phyloP scores from a whole-genome alignment of 2,329 filamentous ascomycete species.

The Ascochyta pisi region DNA sequence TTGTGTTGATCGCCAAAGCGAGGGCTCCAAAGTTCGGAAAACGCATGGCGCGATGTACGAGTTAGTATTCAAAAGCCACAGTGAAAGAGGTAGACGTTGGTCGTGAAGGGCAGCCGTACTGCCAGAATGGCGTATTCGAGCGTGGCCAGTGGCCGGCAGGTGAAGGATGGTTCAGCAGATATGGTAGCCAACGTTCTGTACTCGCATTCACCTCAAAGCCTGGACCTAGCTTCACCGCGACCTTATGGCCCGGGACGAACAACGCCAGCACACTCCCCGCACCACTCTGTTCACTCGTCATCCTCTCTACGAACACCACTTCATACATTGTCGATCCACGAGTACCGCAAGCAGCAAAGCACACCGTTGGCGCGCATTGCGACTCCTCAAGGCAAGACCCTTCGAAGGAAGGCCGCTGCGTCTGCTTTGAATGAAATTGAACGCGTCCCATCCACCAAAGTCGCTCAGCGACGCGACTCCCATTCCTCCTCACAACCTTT shows the following conservation, averaged over 20 bases:
- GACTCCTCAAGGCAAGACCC: slow-evolving; percentile 41
- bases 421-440: slow-evolving; percentile 42
- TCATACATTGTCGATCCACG: slow-evolving; percentile 48
- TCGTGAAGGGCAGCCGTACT: not conserved
- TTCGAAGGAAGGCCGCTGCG: slow-evolving; percentile 48
- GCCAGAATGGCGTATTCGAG: not conserved
- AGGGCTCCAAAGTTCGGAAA: not conserved
- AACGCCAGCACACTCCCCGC: slow-evolving; percentile 48
- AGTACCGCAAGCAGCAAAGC: slow-evolving; percentile 49
- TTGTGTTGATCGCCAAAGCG: not conserved
- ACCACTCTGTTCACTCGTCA: slow-evolving; percentile 45
- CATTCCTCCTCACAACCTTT: slow-evolving; percentile 29
- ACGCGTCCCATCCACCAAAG: slow-evolving; percentile 31
- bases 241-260: slow-evolving; percentile 27
- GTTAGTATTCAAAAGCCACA: slow-evolving; percentile 17
- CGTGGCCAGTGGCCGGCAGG: not conserved
- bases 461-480: slow-evolving; percentile 17
- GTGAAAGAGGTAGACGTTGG: slow-evolving; percentile 17
- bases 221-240: slow-evolving; percentile 27
- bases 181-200: slow-evolving; percentile 31
- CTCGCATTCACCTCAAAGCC: slow-evolving; percentile 35
- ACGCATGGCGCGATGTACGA: slow-evolving; percentile 24
- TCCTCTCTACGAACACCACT: slow-evolving; percentile 41
- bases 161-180: slow-evolving; percentile 7
- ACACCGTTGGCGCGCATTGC: slow-evolving; percentile 39